Evolutionary conservation across 805 yeast species (phyloP).

Genomic region (Candida easanensis): DNA sequence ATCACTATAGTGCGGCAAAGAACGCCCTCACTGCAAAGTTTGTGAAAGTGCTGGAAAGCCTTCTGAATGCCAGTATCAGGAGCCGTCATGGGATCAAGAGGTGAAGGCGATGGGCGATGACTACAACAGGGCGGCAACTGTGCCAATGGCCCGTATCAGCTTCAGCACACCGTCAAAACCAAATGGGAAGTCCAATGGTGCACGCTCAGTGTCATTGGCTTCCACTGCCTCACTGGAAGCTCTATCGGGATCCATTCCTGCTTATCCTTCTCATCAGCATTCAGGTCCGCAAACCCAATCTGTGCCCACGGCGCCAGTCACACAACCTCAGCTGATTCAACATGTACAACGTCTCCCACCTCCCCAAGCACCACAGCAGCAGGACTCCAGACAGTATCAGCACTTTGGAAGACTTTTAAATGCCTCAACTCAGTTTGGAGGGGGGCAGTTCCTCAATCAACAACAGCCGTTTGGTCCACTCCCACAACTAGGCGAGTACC

Average conservation of each 20-base stretch:
- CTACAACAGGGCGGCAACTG: slow-evolving; percentile 23
- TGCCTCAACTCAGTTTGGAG: not conserved
- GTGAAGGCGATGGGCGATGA: slow-evolving; percentile 15
- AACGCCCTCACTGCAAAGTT: slow-evolving; percentile 51
- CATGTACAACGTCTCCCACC: not conserved
- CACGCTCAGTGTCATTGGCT: not conserved
- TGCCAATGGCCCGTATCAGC: slow-evolving; percentile 26
- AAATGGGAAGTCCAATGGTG: not conserved
- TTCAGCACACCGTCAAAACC: not conserved
- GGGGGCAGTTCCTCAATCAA: not conserved
- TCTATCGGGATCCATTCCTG: not conserved
- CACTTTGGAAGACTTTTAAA: not conserved
- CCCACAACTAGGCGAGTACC: not conserved
- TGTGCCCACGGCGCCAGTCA: no score
- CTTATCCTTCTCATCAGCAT: not conserved
- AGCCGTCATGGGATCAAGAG: slow-evolving; percentile 55
- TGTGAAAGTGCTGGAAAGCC: slow-evolving; percentile 49
- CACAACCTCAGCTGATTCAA: no score
- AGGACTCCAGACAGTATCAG: not conserved
- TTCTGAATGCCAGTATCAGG: slow-evolving; percentile 49
- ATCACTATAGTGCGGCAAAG: slow-evolving; percentile 35
- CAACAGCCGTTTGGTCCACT: not conserved
- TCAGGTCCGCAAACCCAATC: no score
- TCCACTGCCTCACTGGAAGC: not conserved
- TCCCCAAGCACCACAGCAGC: not conserved